Evolutionary conservation across 805 yeast species (phyloP).

Genomic region (Lipomyces yamanashiensis): DNA sequence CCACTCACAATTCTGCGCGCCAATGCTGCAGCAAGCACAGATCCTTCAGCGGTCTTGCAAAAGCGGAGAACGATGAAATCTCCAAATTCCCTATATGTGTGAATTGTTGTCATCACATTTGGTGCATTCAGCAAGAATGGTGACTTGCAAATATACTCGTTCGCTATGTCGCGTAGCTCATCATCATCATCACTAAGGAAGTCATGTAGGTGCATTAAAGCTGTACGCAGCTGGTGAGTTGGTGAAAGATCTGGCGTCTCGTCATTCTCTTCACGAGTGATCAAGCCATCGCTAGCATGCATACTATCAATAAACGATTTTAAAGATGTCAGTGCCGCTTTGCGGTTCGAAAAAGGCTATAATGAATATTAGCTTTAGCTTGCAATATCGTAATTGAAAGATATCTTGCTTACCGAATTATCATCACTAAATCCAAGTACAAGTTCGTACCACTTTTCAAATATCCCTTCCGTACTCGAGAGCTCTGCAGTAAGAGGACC

Average conservation of each 20-base stretch:
- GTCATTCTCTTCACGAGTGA: neutral
- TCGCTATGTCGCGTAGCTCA: conserved; percentile 56
- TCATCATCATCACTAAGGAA: conserved; percentile 70
- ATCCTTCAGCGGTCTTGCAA: conserved; percentile 11
- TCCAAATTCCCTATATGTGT: conserved; percentile 6
- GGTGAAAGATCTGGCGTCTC: conserved; percentile 15
- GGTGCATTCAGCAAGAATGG: conserved; percentile 2
- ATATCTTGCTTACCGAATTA: conserved; percentile 38
- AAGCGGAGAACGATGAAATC: conserved; percentile 13
- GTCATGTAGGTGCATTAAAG: conserved; percentile 40
- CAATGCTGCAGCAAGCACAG: conserved; percentile 9
- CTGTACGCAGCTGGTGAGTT: conserved; percentile 26
- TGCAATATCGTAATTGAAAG: neutral
- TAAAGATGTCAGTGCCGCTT: conserved; percentile 52
- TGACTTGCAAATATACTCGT: conserved; percentile 47
- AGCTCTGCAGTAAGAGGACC: conserved; percentile 50
- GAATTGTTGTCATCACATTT: conserved; percentile 3
- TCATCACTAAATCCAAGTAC: conserved; percentile 49
- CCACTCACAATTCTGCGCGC: conserved; percentile 9
- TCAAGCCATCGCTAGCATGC: neutral
- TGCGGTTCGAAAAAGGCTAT: conserved; percentile 46
- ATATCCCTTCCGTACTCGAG: conserved; percentile 32
- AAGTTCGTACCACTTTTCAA: conserved; percentile 42
- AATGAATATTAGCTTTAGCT: neutral
- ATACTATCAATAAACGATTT: neutral